Evolutionary conservation across 805 yeast species (phyloP).

Genomic region (Scheffersomyces ergatensis): DNA sequence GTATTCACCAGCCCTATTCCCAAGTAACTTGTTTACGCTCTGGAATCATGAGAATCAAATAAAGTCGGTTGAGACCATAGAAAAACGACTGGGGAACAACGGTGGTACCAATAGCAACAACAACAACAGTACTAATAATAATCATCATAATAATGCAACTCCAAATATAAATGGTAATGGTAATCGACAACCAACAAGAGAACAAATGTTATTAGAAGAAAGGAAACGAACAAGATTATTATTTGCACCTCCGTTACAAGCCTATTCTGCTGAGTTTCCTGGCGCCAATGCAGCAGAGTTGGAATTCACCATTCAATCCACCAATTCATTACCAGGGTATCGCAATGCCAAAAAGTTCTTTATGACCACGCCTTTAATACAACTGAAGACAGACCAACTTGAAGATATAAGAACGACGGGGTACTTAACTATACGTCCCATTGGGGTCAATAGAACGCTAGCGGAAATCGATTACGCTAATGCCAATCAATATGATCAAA

Average conservation of each 20-base stretch:
- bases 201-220: background rate
- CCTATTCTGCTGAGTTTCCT: slow-evolving; percentile 48
- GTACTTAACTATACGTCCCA: slow-evolving; percentile 32
- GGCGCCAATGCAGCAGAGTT: slow-evolving; percentile 19
- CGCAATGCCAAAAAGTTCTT: slow-evolving; percentile 3
- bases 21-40: slow-evolving; percentile 43
- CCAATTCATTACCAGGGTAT: background rate
- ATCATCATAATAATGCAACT: too few species aligned
- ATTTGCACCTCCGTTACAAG: slow-evolving; percentile 53
- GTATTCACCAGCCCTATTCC: slow-evolving; percentile 49
- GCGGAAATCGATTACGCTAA: slow-evolving; percentile 31
- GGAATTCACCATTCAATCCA: slow-evolving; percentile 13
- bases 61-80: background rate
- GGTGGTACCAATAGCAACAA: background rate
- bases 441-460: slow-evolving; percentile 39
- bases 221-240: slow-evolving; percentile 13
- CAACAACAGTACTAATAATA: too few species aligned
- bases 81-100: background rate
- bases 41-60: slow-evolving; percentile 26
- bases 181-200: background rate
- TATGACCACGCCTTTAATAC: slow-evolving; percentile 15
- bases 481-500: slow-evolving; percentile 12
- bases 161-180: background rate
- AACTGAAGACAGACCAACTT: slow-evolving; percentile 17
- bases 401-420: slow-evolving; percentile 32